Percentiles rank a stretch among this genome's conserved stretches.
phyloP scores from a whole-genome alignment of 225 moss, liverwort and hornwort species.

The Straminergon stramineum region DNA sequence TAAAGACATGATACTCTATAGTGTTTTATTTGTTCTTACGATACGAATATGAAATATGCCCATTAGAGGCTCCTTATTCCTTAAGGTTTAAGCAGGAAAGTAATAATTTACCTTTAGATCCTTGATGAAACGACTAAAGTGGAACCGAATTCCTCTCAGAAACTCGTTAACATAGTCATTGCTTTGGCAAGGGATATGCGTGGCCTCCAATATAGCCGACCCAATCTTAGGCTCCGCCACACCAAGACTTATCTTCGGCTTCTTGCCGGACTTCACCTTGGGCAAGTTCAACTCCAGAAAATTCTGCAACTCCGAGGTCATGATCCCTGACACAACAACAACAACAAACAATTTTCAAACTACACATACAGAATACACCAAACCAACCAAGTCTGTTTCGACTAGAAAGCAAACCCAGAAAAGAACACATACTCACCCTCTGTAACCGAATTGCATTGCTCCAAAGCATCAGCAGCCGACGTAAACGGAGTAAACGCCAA shows the following conservation, averaged over 20 bases:
- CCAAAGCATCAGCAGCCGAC: conserved; percentile 87
- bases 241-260: conserved; percentile 65
- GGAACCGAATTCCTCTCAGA: conserved; percentile 77
- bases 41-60: not conserved
- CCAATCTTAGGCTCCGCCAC: conserved; percentile 84
- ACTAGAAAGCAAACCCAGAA: no score
- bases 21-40: not conserved
- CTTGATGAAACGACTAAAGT: conserved; percentile 79
- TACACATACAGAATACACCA: not conserved
- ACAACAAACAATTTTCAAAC: not conserved
- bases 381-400: not conserved
- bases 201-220: conserved; percentile 75
- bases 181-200: conserved; percentile 74
- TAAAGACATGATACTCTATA: not conserved
- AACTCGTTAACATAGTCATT: conserved; percentile 85
- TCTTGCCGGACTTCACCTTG: conserved; percentile 75
- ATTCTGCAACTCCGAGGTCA: conserved; percentile 67
- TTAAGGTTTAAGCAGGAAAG: not conserved
- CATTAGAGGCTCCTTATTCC: no score
- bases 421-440: conserved; percentile 37
- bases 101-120: conserved; percentile 51
- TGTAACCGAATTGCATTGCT: conserved; percentile 78
- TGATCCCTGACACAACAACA: conserved; percentile 37
- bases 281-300: conserved; percentile 89
- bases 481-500: conserved; percentile 77